Evolutionary conservation across 2,329 filamentous ascomycete species (phyloP).

Genomic region (Hypoxylon sp.): DNA sequence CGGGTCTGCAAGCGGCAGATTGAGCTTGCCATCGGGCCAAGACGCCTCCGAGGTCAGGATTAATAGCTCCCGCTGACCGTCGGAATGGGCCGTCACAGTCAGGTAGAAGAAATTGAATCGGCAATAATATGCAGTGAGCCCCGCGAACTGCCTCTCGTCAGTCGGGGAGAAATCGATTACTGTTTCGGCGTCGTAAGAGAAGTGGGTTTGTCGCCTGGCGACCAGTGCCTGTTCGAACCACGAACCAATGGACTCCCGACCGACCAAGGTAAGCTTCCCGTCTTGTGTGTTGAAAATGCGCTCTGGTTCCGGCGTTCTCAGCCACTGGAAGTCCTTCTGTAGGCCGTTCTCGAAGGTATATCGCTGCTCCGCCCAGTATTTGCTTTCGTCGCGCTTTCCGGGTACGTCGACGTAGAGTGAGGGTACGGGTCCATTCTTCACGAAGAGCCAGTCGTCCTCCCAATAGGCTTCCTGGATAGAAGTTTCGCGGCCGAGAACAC

Average conservation of each 20-base stretch:
- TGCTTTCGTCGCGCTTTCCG: constrained; percentile 61
- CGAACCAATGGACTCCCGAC: constrained; percentile 68
- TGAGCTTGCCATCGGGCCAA: constrained; percentile 67
- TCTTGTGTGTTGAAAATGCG: constrained; percentile 63
- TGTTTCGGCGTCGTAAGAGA: constrained; percentile 74
- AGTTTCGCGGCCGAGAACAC: constrained; percentile 70
- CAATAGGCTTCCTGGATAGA: constrained; percentile 73
- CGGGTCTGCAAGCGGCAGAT: constrained; percentile 59
- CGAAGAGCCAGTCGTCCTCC: constrained; percentile 75
- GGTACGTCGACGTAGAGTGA: constrained; percentile 68
- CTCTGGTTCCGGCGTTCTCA: constrained; percentile 69
- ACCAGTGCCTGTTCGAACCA: constrained; percentile 73
- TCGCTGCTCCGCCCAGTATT: constrained; percentile 65
- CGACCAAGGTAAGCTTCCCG: constrained; percentile 63
- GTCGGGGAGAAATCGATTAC: constrained; percentile 66
- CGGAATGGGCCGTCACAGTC: constrained; percentile 69
- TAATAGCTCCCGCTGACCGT: constrained; percentile 71
- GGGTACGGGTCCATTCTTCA: constrained; percentile 71
- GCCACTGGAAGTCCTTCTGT: constrained; percentile 70
- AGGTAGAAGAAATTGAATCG: constrained; percentile 77
- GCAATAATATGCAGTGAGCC: constrained; percentile 74
- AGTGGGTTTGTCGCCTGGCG: constrained; percentile 70
- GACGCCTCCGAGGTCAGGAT: constrained; percentile 71
- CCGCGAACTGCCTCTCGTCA: constrained; percentile 74
- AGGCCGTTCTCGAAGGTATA: constrained; percentile 65